These are phyloP conservation scores for Candida labiduridarum DNA, from an alignment of 1,139 yeast genomes.

Conservation along the genomic window DNA sequence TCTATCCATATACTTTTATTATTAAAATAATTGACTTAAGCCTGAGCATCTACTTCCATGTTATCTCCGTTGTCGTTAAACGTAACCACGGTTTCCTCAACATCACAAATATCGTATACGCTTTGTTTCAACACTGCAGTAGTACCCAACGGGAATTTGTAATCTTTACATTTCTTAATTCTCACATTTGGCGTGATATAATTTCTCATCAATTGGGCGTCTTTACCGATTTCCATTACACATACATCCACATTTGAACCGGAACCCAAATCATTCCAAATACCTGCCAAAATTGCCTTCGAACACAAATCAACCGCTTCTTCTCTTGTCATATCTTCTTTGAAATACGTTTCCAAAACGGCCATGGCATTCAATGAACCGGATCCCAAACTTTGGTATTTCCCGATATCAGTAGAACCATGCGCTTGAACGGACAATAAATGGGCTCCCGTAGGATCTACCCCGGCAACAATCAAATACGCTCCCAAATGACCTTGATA, in stretches of 20 bases:
- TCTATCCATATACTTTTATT: neutral
- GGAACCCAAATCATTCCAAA: slow-evolving; percentile 98
- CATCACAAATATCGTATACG: slow-evolving; percentile 66
- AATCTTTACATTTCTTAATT: slow-evolving; percentile 74
- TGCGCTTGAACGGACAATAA: slow-evolving; percentile 94
- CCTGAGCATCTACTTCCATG: slow-evolving; percentile 74
- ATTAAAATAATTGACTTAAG: slow-evolving; percentile 3
- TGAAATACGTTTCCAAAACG: slow-evolving; percentile 87
- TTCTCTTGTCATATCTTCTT: slow-evolving; percentile 72
- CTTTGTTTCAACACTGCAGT: slow-evolving; percentile 78
- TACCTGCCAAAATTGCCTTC: slow-evolving; percentile 95
- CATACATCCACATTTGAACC: slow-evolving; percentile 97
- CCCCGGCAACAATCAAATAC: slow-evolving; percentile 94
- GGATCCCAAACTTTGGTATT: slow-evolving; percentile 88
- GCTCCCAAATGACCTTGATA: slow-evolving; percentile 98
- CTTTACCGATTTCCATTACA: slow-evolving; percentile 91
- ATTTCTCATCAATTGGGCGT: slow-evolving; percentile 81
- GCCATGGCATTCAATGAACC: slow-evolving; percentile 99
- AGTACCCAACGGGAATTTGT: slow-evolving; percentile 88
- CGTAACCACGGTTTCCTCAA: slow-evolving; percentile 63
- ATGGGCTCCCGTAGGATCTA: slow-evolving; percentile 95
- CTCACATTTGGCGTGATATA: slow-evolving; percentile 90
- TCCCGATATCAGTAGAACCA: slow-evolving; percentile 96
- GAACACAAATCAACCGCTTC: slow-evolving; percentile 90
- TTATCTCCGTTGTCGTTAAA: slow-evolving; percentile 44